Base-by-base conservation (phyloP, 108 stramenopile species). In the Discostella pseudostelligera region DNA sequence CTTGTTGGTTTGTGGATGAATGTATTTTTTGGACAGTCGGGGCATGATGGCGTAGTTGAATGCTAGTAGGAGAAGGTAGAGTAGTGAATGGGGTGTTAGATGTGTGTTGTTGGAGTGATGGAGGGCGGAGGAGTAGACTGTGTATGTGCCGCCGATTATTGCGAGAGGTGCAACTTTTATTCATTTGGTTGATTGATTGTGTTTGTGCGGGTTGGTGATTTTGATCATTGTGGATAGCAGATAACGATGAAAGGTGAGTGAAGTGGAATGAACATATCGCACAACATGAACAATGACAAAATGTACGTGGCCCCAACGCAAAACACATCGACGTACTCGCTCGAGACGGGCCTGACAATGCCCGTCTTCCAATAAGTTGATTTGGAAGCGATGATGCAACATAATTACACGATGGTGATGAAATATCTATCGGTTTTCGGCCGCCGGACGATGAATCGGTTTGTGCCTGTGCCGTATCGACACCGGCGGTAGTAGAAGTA, bases 31-130 rank as follows among this genome's bases (percentile, higher is more conserved):
- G 13, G 80, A 70, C 9, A 96, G 46, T 26, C 84, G 56, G 14
- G 96, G 96, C 74, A 93, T 93, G 39, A 94, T 56, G 21, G 84
- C 92, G 45, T 83, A 95, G 54, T 96, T 93, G 8, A 94, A 54
- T 22, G 96, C 84, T 29, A 93, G 70, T 8, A 93, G 63, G 20
- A 80, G 35, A 66, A 92, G 75, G 39, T 76, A 87, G 12, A 84
- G 19, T 12, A 83, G 59, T 24, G 84, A 81, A 10, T 62, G 13
- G 14, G 81, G 74, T 11, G 83, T 74, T 28, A 88, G 62, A 19
- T 53, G 25, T 1, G 24, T 13, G 16, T 28, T n/a, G 36, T 58
- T 39, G 35, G 62, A 58, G 17, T 39, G 59, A 1, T 51, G 12
- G 17, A 28, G 50, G 28, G 29, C 72, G 4, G 72, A 74, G 22